Evolutionary conservation across 306 rosid species (phyloP), one percentile per base, ranked within the genome.

Genomic region (Calophaca sinica): DNA sequence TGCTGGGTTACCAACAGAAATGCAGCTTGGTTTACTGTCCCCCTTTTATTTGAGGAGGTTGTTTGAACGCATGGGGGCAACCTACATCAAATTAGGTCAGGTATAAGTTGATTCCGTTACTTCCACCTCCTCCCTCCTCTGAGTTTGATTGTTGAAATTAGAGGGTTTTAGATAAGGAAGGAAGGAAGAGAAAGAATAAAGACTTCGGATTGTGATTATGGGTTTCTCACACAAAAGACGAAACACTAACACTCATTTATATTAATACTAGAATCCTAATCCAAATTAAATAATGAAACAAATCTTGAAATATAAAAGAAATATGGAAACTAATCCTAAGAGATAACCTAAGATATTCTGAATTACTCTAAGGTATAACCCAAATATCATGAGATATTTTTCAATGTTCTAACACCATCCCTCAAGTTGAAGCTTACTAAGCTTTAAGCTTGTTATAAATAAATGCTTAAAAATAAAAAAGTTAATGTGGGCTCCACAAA

Each of bases 51-150:
- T 94, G 87, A 90, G 98, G 83, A 88, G 86, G 73, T 76, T 91
- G 75, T 91, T 94, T 50, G 98, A 94, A 83, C 96, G 97, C 74
- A 84, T 94, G 93, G 98, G 97, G 5, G 97, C 97, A 73, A 91
- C 97, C 36, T 94, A 94, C 84, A 82, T 94, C 83, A 94, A 91
- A 78, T 76, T 94, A 76, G 98, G 98, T 45, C 98, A 94, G 96
- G 98, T 94, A 87, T 63, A 72, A 65, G 13, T 49, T 51, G 66
- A 45, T 68, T 44, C 38, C 72, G 42, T 33, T 8, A 1, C 73
- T 60, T 51, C 44, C 26, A 20, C 26, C 45, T 59, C 60, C 29
- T 35, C 31, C 12, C 14, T 51, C 61, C 20, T 83, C 36, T 53
- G 9, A 7, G 41, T 33, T 70, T 68, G 39, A 68, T 68, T 64